Conservation (phyloP, 176 grass and related monocot genomes). For the Chloris gayana region DNA sequence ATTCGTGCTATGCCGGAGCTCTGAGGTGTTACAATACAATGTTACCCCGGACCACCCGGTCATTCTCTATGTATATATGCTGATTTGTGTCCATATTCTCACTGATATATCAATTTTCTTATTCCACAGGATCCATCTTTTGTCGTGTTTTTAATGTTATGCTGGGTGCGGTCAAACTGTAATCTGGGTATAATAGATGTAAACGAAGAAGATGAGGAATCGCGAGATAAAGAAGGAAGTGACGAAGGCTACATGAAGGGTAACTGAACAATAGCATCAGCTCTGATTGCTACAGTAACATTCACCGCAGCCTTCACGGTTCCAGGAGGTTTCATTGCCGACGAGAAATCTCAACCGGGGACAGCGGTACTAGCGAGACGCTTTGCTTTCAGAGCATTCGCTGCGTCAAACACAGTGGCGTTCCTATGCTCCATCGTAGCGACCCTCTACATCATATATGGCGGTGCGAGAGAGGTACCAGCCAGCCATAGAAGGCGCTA, state of each 20-base stretch:
- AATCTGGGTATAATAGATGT: background rate
- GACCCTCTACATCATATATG: background rate
- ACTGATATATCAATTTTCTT: too few relatives aligned
- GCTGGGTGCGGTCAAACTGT: too few relatives aligned
- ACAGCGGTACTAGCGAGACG: constrained; percentile 24
- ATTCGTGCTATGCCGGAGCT: too few relatives aligned
- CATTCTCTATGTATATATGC: too few relatives aligned
- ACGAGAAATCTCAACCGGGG: background rate
- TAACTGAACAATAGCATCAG: constrained; percentile 28
- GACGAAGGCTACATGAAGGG: background rate
- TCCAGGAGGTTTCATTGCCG: constrained; percentile 46
- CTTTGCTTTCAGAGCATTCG: constrained; percentile 44
- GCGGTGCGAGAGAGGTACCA: background rate
- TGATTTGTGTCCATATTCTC: too few relatives aligned
- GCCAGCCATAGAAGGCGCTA: background rate
- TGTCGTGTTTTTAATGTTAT: background rate
- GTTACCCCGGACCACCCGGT: too few relatives aligned
- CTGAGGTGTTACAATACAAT: too few relatives aligned
- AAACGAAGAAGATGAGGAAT: background rate
- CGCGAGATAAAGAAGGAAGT: too few relatives aligned
- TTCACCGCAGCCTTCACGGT: constrained; percentile 54
- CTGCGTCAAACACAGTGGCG: constrained; percentile 49
- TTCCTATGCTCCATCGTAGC: constrained; percentile 34
- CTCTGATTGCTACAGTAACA: constrained; percentile 55
- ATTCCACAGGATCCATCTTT: background rate